Conservation (phyloP, 176 grass and related monocot genomes). For the Tillandsia fasciculata region DNA sequence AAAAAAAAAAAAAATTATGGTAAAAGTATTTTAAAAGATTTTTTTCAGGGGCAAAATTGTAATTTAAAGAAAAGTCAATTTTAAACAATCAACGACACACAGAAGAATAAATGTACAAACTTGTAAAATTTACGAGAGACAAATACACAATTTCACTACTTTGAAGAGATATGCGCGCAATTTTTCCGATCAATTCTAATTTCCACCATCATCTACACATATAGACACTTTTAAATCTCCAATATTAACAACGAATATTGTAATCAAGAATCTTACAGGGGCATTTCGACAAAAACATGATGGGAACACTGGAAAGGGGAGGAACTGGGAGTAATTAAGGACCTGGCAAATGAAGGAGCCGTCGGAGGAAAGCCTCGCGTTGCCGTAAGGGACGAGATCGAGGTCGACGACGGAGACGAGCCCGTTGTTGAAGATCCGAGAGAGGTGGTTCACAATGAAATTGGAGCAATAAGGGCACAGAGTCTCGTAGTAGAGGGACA, state of each 20-base stretch:
- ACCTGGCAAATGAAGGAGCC: constrained; percentile 65
- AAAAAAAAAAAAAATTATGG: no score
- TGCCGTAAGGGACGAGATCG: constrained; percentile 62
- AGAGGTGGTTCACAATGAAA: constrained; percentile 51
- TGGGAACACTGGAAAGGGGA: not conserved
- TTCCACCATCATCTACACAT: no score
- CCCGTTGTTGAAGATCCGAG: constrained; percentile 46
- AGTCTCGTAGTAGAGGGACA: constrained; percentile 72
- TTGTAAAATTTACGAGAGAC: no score
- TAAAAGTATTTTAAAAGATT: no score
- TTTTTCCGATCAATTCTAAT: no score
- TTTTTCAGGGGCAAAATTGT: no score
- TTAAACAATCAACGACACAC: no score
- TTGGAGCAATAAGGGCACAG: constrained; percentile 72
- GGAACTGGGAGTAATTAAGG: not conserved
- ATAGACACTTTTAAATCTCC: not conserved
- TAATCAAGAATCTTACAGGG: not conserved
- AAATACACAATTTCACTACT: no score
- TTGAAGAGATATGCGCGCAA: no score
- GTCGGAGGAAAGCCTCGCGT: constrained; percentile 30
- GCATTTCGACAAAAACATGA: not conserved
- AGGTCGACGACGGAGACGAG: constrained; percentile 52
- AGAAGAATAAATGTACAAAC: no score
- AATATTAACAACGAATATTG: not conserved
- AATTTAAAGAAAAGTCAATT: no score